phyloP scores from a whole-genome alignment of 192 early-diverging fungal genomes.

The Podila epigama region DNA sequence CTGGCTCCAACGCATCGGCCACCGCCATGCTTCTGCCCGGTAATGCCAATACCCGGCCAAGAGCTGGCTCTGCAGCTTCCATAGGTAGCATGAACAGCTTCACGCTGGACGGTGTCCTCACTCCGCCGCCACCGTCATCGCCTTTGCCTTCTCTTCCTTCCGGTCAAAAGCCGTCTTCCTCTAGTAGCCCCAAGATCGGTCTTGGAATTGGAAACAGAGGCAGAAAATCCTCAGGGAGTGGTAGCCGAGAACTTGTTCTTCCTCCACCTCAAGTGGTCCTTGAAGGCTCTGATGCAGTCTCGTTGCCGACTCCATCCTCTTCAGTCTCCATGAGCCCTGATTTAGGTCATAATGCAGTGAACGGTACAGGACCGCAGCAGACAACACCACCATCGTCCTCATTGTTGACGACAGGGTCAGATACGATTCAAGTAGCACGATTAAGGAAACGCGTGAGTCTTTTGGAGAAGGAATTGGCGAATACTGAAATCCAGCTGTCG shows the following conservation, averaged over 20 bases:
- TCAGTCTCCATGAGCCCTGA: slow-evolving; percentile 19
- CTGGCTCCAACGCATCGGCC: neutral
- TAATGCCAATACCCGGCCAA: slow-evolving; percentile 3
- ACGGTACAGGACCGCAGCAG: neutral
- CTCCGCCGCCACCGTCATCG: neutral
- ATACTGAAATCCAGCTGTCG: slow-evolving; percentile 7
- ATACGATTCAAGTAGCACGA: slow-evolving; percentile 3
- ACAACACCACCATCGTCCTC: too few species aligned
- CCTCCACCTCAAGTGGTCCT: neutral
- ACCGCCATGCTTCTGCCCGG: slow-evolving; percentile 4
- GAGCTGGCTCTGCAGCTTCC: slow-evolving; percentile 16
- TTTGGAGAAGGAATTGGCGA: slow-evolving; percentile 23
- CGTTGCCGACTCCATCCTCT: slow-evolving; percentile 10
- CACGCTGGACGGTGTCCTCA: slow-evolving; percentile 7
- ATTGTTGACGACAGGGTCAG: too few species aligned
- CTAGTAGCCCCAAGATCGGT: neutral
- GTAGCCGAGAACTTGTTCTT: neutral
- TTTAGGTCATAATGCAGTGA: neutral
- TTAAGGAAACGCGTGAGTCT: slow-evolving; percentile 21
- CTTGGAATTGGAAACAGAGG: neutral
- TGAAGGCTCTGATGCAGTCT: neutral
- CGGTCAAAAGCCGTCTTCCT: neutral
- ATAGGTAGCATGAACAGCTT: slow-evolving; percentile 18
- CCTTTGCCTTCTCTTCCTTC: neutral
- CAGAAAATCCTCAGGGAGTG: slow-evolving; percentile 1